These are phyloP conservation scores for Babesia ovata DNA, from an alignment of 169 alveolate genomes.

Conservation along the genomic window DNA sequence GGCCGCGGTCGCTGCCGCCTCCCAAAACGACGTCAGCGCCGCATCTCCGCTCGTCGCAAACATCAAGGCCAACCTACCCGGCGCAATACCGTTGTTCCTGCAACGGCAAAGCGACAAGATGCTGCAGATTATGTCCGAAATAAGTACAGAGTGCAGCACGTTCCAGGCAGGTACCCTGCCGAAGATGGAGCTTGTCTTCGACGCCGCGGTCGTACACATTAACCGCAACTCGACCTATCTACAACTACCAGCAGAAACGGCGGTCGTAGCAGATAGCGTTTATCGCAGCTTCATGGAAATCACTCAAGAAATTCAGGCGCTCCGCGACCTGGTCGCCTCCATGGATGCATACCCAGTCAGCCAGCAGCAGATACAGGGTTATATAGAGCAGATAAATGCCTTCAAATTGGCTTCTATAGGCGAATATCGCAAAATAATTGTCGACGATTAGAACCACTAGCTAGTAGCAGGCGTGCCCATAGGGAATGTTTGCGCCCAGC, in stretches of 20 bases:
- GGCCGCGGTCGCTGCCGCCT: not conserved
- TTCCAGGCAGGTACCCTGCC: conserved; percentile 14
- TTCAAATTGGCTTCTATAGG: conserved; percentile 61
- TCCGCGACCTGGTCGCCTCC: conserved; percentile 3
- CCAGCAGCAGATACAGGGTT: conserved; percentile 11
- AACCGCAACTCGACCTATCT: conserved; percentile 14
- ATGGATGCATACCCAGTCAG: not conserved
- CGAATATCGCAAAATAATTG: conserved; percentile 87
- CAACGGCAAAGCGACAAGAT: conserved; percentile 51
- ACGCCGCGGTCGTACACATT: conserved; percentile 21
- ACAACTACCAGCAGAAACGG: not conserved
- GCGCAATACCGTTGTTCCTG: conserved; percentile 32
- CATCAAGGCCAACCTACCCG: conserved; percentile 45
- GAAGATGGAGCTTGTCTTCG: conserved; percentile 39
- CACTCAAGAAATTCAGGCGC: not conserved
- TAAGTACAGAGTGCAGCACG: conserved; percentile 9
- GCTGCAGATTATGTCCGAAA: conserved; percentile 42
- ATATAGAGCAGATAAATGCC: conserved; percentile 11
- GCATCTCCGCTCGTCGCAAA: conserved; percentile 36
- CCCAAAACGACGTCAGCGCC: not conserved
- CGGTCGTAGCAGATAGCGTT: not conserved
- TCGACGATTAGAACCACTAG: too few relatives aligned
- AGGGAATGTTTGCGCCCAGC: too few relatives aligned
- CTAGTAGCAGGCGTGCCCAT: too few relatives aligned
- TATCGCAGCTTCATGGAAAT: not conserved